Percentiles rank a stretch among this genome's conserved stretches.
These are phyloP conservation scores for Dothidotthia symphoricarpi DNA, from an alignment of 2,329 filamentous ascomycete genomes.

Conservation along the genomic window DNA sequence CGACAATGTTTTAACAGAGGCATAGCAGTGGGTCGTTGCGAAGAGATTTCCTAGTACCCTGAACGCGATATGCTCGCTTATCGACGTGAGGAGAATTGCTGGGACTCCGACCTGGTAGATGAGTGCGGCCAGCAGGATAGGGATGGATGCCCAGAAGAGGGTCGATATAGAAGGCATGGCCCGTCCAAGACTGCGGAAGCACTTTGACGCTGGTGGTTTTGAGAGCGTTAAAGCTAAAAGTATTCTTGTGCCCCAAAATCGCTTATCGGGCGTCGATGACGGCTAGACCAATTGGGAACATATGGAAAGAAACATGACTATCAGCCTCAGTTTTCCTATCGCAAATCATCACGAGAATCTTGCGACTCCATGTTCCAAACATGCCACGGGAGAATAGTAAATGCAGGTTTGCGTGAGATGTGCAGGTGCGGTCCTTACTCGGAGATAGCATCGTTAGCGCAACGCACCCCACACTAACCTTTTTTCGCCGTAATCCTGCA, in stretches of 20 bases:
- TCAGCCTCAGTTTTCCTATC: too few species aligned
- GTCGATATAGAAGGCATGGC: slow-evolving; percentile 23
- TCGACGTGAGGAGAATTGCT: slow-evolving; percentile 12
- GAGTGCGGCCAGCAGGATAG: slow-evolving; percentile 27
- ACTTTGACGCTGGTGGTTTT: slow-evolving; percentile 5
- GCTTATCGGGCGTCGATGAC: slow-evolving; percentile 7
- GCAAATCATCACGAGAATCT: too few species aligned
- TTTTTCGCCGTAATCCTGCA: too few species aligned
- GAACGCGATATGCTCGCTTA: slow-evolving; percentile 18
- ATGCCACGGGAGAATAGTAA: too few species aligned
- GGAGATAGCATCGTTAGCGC: too few species aligned
- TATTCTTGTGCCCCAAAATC: neutral
- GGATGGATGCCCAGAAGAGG: slow-evolving; percentile 24
- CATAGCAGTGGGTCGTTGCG: slow-evolving; percentile 45
- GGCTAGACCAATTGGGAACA: too few species aligned
- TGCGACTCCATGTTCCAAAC: too few species aligned
- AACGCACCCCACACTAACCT: too few species aligned
- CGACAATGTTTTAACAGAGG: slow-evolving; percentile 47
- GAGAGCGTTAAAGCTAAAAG: neutral
- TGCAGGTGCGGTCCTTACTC: too few species aligned
- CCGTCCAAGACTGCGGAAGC: neutral
- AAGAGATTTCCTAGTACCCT: slow-evolving; percentile 26
- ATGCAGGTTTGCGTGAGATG: too few species aligned
- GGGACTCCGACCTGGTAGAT: slow-evolving; percentile 30
- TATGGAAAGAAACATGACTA: too few species aligned